Percentiles rank a stretch among this genome's conserved stretches.
Conservation (phyloP, 208 protist species). For the Leptomonas pyrrhocoris region DNA sequence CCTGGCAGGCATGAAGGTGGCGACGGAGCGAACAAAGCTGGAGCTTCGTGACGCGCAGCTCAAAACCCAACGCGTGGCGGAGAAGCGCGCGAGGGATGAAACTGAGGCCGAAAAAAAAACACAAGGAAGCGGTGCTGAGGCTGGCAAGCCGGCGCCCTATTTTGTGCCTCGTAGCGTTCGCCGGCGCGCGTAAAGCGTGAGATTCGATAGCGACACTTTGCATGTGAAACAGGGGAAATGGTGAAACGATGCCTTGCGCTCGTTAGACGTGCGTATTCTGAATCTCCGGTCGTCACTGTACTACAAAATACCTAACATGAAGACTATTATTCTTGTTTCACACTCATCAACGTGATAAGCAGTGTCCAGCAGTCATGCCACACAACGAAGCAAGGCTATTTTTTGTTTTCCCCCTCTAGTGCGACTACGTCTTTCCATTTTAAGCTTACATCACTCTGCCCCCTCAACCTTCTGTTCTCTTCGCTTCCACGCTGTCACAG, state of each 20-base stretch:
- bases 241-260: neutral
- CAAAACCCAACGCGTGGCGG: conserved; percentile 26
- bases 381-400: too few species aligned
- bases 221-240: neutral
- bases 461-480: too few species aligned
- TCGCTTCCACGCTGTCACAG: too few species aligned
- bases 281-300: too few species aligned
- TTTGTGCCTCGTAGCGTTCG: conserved; percentile 68
- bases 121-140: neutral
- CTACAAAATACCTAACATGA: too few species aligned
- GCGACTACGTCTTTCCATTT: too few species aligned
- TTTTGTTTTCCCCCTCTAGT: too few species aligned
- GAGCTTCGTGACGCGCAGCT: conserved; percentile 49
- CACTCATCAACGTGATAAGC: too few species aligned
- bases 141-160: conserved; percentile 14
- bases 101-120: neutral
- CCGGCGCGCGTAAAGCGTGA: conserved; percentile 27
- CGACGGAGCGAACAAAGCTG: conserved; percentile 52
- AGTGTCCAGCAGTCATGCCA: too few species aligned
- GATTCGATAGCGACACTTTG: neutral
- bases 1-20: conserved; percentile 53
- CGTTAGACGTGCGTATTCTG: too few species aligned
- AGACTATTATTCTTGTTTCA: too few species aligned
- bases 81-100: conserved; percentile 29
- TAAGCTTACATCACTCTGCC: too few species aligned